Evolutionary conservation across 176 grass and related monocot species (phyloP), one percentile per base, ranked within the genome.

Genomic region (Dendrocalamus sinicus): DNA sequence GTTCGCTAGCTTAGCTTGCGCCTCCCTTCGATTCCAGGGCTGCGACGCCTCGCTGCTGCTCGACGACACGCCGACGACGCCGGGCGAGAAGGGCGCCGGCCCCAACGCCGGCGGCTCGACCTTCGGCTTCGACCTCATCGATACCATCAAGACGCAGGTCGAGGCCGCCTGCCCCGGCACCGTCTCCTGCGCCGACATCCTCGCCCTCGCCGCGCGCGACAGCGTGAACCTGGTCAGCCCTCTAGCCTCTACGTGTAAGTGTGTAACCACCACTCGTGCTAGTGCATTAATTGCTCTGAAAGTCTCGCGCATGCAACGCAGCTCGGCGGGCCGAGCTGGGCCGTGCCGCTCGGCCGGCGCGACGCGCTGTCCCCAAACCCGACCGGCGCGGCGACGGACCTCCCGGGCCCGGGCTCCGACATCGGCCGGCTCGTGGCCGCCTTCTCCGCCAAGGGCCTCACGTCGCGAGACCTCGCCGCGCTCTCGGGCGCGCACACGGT

Each of bases 11-110:
- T 50, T 50, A 12, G 20, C 35, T 57, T 57, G 53, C 47, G 47
- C 20, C 20, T 0, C 0, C 14, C 4, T 12, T 60, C 46, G 22
- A 60, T 28, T 75, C 19, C 80, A 97, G 94, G 94, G 92, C 16
- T 97, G 94, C 84, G 94, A 97, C 91, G 94, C 72, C 17, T 97
- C 94, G 46, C 77, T 97, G 80, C 92, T 97, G 44, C 80, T 94
- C 26, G 94, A 97, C 73, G 92, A 92, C 92, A 89, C 88, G 40
- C 59, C 90, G 12, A 47, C 87, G 6, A 85, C 88, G 61, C 78
- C 77, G 1, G 86, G 94, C 30, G 94, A 97, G 84, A 97, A 97
- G 87, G 14, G 58, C 80, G 86, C 92, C 15, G 88, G 90, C 7
- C 76, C 94, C 72, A 97, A 97, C 81, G 90, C 94, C 80, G 85